Base-by-base conservation (phyloP, 306 rosid species). In the Vigna trinervia region DNA sequence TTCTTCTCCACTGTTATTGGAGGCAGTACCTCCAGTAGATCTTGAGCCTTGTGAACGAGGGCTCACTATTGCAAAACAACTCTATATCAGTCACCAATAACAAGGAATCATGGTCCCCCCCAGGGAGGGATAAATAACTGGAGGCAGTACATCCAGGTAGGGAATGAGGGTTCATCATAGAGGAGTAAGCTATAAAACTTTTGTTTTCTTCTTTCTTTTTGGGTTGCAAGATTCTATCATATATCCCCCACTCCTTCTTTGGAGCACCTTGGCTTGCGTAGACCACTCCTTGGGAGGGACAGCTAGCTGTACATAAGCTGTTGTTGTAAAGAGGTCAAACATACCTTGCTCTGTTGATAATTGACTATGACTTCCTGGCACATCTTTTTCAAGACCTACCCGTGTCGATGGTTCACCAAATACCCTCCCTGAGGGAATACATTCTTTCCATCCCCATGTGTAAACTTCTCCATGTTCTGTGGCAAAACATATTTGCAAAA, bases 371-470 rank as follows among this genome's bases (percentile, higher is more conserved):
- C 78, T 82, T 46, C 87, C 91, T 47, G 71, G 51, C 54, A 75
- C 82, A 65, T 87, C 89, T 70, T 72, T 90, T 61, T 86, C 93
- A 59, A 39, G 64, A 75, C 85, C 82, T 67, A 60, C 22, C 64
- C 82, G 88, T 19, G 60, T 12, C 51, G 81, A 60, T 71, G 82
- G 74, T 63, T 88, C 92, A 10, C 87, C 89, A 83, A 88, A 69
- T 50, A 90, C 87, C 85, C 85, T 92, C 65, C 97, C 97, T 26
- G 96, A 88, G 6, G 97, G 97, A 84, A 92, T 86, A 83, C 97
- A 92, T 86, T 92, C 97, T 83, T 87, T 92, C 97, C 97, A 92
- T 65, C 97, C 97, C 97, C 97, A 92, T 1, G 97, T 90, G 71
- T 86, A 92, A 50, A 92, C 92, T 79, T 85, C 89, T 77, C 92